Percentiles rank a stretch among this genome's conserved stretches.
Evolutionary conservation across 306 rosid species (phyloP).

Genomic region (Casuarina glauca): DNA sequence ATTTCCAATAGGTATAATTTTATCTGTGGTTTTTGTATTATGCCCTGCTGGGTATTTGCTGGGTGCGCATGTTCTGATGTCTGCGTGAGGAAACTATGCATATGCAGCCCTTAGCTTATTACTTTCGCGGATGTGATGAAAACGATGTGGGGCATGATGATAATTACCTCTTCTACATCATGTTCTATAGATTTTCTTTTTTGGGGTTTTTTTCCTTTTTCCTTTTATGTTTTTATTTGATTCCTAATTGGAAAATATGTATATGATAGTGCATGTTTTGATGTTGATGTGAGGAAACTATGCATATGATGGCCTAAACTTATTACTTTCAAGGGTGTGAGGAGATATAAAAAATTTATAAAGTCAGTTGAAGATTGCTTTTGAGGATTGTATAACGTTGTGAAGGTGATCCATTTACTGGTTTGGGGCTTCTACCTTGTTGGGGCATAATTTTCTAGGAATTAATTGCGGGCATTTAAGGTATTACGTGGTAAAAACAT

Average conservation of each 20-base stretch:
- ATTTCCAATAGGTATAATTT: conserved; percentile 62
- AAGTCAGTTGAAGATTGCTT: neutral
- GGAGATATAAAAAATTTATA: neutral
- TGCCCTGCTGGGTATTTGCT: neutral
- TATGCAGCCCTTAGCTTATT: no score
- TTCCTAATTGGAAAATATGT: neutral
- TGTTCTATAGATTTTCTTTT: no score
- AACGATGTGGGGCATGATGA: no score
- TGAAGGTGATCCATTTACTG: neutral
- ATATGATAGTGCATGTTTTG: neutral
- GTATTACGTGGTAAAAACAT: neutral
- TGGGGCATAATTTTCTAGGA: neutral
- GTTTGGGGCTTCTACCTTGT: neutral
- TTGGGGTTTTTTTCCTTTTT: no score
- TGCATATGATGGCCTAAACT: neutral
- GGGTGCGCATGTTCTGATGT: neutral
- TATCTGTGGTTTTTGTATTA: neutral
- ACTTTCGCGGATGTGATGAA: no score
- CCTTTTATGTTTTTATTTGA: no score
- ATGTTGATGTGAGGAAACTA: neutral
- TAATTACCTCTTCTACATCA: no score
- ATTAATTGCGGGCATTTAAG: neutral
- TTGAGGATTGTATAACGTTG: neutral
- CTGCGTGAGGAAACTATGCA: neutral
- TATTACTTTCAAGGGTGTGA: neutral